Percentiles rank a stretch among this genome's conserved stretches.
Evolutionary conservation across 1,284 basidiomycete genomes (phyloP).

Genomic region (Ganoderma meredithae): DNA sequence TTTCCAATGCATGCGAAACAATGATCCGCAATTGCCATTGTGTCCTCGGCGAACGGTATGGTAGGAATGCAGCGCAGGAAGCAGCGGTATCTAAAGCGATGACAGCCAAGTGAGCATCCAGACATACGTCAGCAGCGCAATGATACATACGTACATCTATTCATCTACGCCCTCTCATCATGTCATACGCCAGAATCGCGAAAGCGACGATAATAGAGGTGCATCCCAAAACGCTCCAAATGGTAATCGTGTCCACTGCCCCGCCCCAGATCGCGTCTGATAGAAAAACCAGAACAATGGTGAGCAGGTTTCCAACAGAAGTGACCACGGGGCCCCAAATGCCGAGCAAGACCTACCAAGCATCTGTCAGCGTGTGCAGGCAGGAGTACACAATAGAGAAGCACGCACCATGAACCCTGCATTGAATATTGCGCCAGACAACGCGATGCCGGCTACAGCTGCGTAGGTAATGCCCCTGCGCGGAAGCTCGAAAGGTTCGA

Average conservation of each 20-base stretch:
- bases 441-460: constrained; percentile 67
- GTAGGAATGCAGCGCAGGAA: neutral
- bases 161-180: constrained; percentile 46
- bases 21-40: neutral
- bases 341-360: constrained; percentile 70
- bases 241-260: constrained; percentile 60
- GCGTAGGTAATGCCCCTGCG: constrained; percentile 48
- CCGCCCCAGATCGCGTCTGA: constrained; percentile 74
- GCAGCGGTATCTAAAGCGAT: neutral
- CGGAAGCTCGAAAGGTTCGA: constrained; percentile 70
- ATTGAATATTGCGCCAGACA: constrained; percentile 77
- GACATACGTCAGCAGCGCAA: neutral
- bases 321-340: constrained; percentile 86
- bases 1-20: neutral
- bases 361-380: constrained; percentile 20
- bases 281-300: constrained; percentile 82
- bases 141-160: constrained; percentile 4
- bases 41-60: neutral
- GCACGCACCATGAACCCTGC: constrained; percentile 75
- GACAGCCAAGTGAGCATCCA: neutral
- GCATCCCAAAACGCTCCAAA: constrained; percentile 73
- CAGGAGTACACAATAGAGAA: constrained; percentile 10
- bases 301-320: constrained; percentile 85
- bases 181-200: constrained; percentile 74
- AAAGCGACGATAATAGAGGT: constrained; percentile 78